Evolutionary conservation across 768 basidiomycete genomes (phyloP).

Genomic region (Mycena crocata): DNA sequence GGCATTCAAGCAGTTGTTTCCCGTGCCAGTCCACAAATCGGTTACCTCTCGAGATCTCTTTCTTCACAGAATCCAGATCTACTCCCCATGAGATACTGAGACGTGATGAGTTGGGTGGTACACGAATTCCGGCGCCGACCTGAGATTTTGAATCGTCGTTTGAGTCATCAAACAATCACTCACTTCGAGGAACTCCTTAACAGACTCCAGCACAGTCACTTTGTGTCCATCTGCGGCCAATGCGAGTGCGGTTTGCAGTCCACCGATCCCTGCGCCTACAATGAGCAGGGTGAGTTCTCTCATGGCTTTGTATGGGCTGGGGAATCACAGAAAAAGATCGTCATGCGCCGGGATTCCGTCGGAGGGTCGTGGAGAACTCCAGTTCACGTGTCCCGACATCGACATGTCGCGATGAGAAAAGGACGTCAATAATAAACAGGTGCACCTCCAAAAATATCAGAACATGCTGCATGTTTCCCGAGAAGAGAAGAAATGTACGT

Average conservation of each 20-base stretch:
- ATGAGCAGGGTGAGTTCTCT: conserved; percentile 19
- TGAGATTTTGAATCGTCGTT: conserved; percentile 28
- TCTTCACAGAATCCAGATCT: conserved; percentile 17
- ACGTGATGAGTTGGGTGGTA: conserved; percentile 39
- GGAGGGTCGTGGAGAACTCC: not conserved
- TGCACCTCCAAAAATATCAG: too few species aligned
- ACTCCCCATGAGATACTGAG: conserved; percentile 31
- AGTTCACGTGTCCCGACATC: too few species aligned
- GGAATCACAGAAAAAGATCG: not conserved
- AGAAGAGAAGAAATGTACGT: too few species aligned
- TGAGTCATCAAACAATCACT: not conserved
- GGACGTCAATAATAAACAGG: too few species aligned
- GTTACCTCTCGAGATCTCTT: conserved; percentile 29
- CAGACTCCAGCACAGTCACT: conserved; percentile 24
- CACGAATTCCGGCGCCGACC: conserved; percentile 56
- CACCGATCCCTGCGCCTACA: conserved; percentile 31
- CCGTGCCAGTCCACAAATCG: conserved; percentile 34
- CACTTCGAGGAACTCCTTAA: conserved; percentile 28
- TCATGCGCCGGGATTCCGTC: conserved; percentile 1
- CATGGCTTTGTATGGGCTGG: not conserved
- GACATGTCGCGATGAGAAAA: too few species aligned
- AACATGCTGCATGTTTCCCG: too few species aligned
- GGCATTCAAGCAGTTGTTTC: conserved; percentile 17
- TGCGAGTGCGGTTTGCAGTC: conserved; percentile 36
- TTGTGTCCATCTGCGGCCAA: conserved; percentile 30